These are phyloP conservation scores for Saturnispora ahearnii DNA, from an alignment of 805 yeast genomes.

Conservation along the genomic window DNA sequence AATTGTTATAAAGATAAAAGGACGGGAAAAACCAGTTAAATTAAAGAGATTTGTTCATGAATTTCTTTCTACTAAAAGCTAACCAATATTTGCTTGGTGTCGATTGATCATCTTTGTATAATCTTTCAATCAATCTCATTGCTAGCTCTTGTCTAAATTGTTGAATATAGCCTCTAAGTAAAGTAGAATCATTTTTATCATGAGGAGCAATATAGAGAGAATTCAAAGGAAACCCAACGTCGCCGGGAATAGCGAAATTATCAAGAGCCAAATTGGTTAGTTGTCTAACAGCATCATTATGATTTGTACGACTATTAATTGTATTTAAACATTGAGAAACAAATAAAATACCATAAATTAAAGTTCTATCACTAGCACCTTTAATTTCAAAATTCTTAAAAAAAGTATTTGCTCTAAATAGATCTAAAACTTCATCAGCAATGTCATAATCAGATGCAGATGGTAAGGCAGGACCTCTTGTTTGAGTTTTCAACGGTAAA, in stretches of 20 bases:
- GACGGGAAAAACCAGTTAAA: background rate
- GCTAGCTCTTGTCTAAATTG: conserved; percentile 95
- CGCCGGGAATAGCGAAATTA: conserved; percentile 88
- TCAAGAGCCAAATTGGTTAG: conserved; percentile 83
- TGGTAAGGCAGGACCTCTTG: conserved; percentile 89
- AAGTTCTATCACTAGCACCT: conserved; percentile 86
- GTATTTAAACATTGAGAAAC: conserved; percentile 75
- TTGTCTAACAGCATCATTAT: conserved; percentile 53
- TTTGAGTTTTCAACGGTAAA: conserved; percentile 76
- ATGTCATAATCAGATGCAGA: conserved; percentile 74
- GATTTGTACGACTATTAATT: conserved; percentile 39
- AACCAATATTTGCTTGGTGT: conserved; percentile 89
- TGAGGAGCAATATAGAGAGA: conserved; percentile 66
- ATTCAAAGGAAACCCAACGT: conserved; percentile 87
- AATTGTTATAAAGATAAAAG: background rate
- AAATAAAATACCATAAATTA: conserved; percentile 88
- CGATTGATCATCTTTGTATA: conserved; percentile 51
- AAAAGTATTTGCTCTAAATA: conserved; percentile 92
- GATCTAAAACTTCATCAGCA: conserved; percentile 81
- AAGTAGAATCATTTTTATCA: conserved; percentile 66
- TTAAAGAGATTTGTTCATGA: conserved; percentile 83
- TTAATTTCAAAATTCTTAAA: conserved; percentile 95
- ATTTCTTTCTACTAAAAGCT: conserved; percentile 88
- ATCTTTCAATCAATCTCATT: conserved; percentile 62
- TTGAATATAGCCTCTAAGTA: conserved; percentile 70